Evolutionary conservation across 2,329 filamentous ascomycete genomes (phyloP).

Genomic region (Epichloe baconii): DNA sequence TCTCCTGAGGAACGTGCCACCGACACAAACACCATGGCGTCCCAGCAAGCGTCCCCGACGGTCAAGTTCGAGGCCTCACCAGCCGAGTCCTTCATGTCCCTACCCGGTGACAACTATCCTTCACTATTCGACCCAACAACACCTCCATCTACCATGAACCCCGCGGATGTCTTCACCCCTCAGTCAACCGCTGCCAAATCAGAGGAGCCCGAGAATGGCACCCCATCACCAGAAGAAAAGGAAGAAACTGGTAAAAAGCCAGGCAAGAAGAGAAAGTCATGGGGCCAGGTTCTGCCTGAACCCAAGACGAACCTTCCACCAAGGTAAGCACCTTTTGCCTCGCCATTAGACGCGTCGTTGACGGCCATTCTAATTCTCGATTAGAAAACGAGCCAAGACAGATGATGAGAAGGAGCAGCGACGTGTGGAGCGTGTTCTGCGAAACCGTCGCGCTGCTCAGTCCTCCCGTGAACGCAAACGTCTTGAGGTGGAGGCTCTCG

Average conservation of each 20-base stretch:
- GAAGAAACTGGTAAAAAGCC: constrained; percentile 50
- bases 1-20: not conserved
- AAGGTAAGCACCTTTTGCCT: constrained; percentile 40
- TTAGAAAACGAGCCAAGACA: constrained; percentile 91
- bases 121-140: constrained; percentile 31
- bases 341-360: not conserved
- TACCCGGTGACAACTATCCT: constrained; percentile 34
- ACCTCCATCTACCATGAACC: constrained; percentile 26
- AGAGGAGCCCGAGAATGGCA: constrained; percentile 10
- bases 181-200: constrained; percentile 21
- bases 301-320: constrained; percentile 94
- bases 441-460: constrained; percentile 90
- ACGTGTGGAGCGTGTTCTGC: constrained; percentile 89
- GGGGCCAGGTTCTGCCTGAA: constrained; percentile 92
- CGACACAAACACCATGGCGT: constrained; percentile 21
- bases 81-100: constrained; percentile 39
- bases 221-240: constrained; percentile 5
- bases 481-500: constrained; percentile 73
- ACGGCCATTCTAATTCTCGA: constrained; percentile 8
- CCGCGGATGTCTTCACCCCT: constrained; percentile 37
- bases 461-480: constrained; percentile 92
- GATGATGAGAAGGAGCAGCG: constrained; percentile 98
- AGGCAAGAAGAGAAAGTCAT: constrained; percentile 92
- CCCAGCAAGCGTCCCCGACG: constrained; percentile 27
- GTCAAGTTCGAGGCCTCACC: constrained; percentile 42